These are phyloP conservation scores for Verruconis gallopava DNA, from an alignment of 2,329 filamentous ascomycete species.

Conservation along the genomic window DNA sequence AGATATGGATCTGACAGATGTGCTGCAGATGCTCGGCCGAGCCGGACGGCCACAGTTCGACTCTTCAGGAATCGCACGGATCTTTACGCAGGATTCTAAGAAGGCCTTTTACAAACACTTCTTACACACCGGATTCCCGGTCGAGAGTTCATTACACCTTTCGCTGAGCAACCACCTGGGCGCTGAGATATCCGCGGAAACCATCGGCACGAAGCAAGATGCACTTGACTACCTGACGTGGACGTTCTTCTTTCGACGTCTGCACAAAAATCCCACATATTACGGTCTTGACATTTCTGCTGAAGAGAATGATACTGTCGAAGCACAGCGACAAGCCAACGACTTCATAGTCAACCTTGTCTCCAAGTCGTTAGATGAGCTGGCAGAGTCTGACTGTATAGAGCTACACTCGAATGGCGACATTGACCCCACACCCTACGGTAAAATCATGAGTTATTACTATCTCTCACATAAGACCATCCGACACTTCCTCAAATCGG, in stretches of 20 bases:
- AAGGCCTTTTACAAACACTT: constrained; percentile 99
- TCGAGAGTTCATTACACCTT: constrained; percentile 91
- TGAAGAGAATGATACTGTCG: constrained; percentile 79
- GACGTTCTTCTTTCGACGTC: constrained; percentile 96
- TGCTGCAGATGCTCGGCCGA: constrained; percentile 93
- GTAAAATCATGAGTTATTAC: constrained; percentile 99
- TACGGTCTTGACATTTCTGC: constrained; percentile 90
- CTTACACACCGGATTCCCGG: constrained; percentile 91
- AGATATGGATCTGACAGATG: constrained; percentile 97
- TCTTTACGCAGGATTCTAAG: constrained; percentile 94
- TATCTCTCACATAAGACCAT: constrained; percentile 91
- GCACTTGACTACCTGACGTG: constrained; percentile 95
- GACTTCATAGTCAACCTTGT: constrained; percentile 93
- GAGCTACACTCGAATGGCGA: constrained; percentile 74
- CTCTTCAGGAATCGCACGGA: constrained; percentile 85
- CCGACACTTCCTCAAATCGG: constrained; percentile 65
- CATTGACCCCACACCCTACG: constrained; percentile 77
- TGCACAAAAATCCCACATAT: constrained; percentile 98
- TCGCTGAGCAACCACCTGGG: constrained; percentile 94
- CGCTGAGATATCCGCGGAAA: constrained; percentile 87
- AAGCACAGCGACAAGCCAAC: constrained; percentile 77
- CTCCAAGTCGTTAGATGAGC: constrained; percentile 67
- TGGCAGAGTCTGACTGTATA: constrained; percentile 75
- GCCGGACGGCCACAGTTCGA: constrained; percentile 95
- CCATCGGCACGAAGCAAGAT: constrained; percentile 88